Base-by-base conservation (phyloP, 1,284 basidiomycete species). In the Erythrobasidium hasegawianum region DNA sequence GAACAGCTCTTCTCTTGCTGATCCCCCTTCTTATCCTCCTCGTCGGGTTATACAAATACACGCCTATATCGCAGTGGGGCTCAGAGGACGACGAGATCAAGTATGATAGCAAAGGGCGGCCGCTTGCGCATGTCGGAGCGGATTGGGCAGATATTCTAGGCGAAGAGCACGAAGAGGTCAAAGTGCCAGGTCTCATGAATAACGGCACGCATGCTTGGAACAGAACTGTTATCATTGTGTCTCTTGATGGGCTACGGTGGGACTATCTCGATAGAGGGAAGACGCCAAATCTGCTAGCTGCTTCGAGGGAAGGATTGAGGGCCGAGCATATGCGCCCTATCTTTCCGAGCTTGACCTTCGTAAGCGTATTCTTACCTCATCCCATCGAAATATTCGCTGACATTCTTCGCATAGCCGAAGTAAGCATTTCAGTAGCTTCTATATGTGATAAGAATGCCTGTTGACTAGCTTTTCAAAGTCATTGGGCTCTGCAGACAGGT, bases 311-410 rank as follows among this genome's bases (percentile, higher is more conserved):
- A 73, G 90, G 90, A 0, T 74, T 94, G n/a, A 81, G 88, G 39
- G 90, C 90, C 1, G 88, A 90, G 75, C 87, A 83, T 14, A 86
- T 96, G 85, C 82, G 83, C 65, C 89, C 92, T 20, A 78, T 92
- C 14, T 95, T 94, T 72, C 93, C 93, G 1, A 89, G 89, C 0
- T 77, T 93, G 69, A 95, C 93, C 0, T 96, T 96, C 74, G 59
- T 61, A 22, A 40, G 59, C 27, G 5, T 1, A 16, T 24, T 16
- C 20, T 29, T 1, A 16, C 16, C 52, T 78, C 76, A 78, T 67
- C 77, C 74, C 73, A 11, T 33, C n/a, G n/a, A n/a, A n/a, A 33
- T 11, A n/a, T n/a, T n/a, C 11, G 33, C 33, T 33, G 33, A 33
- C 11, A 11, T 4, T 33, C 11, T 33, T 33, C n/a, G n/a, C n/a